Conservation (phyloP, 306 rosid species). For the Lathyrus oleraceus region DNA sequence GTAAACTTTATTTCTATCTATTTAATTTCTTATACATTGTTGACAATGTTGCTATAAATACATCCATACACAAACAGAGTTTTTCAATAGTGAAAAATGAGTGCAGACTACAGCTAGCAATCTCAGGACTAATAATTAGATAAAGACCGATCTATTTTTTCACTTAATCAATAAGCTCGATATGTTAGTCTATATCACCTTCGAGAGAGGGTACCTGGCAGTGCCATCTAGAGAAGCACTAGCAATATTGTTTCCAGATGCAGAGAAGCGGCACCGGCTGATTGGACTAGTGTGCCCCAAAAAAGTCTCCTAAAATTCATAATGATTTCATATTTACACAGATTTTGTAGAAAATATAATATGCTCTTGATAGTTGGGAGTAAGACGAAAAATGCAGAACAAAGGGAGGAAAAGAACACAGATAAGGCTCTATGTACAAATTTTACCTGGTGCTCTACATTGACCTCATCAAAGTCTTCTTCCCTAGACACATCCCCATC, state of each 20-base stretch:
- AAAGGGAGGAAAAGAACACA: not conserved
- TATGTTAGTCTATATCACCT: slow-evolving; percentile 3
- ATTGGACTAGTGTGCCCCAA: slow-evolving; percentile 96
- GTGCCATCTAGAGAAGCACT: slow-evolving; percentile 97
- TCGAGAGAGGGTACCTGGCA: slow-evolving; percentile 66
- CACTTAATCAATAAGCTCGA: slow-evolving; percentile 3
- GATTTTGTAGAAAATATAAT: slow-evolving; percentile 36
- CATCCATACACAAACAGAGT: not conserved
- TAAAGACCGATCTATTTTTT: not conserved
- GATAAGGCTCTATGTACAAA: slow-evolving; percentile 11
- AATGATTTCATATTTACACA: slow-evolving; percentile 39
- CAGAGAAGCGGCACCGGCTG: slow-evolving; percentile 89
- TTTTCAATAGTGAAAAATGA: slow-evolving; percentile 24
- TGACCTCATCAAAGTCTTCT: slow-evolving; percentile 88
- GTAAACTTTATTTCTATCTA: slow-evolving; percentile 5
- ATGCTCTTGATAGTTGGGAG: not conserved
- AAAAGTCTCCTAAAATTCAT: slow-evolving; percentile 82
- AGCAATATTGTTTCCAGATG: slow-evolving; percentile 92
- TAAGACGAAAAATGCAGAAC: not conserved
- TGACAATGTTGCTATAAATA: slow-evolving; percentile 2
- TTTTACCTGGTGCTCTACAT: slow-evolving; percentile 84
- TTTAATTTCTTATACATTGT: slow-evolving; percentile 2
- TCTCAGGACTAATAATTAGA: slow-evolving; percentile 14
- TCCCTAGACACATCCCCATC: slow-evolving; percentile 51
- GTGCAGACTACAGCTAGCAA: slow-evolving; percentile 26